Conservation (phyloP, 441 rosid genomes). For the Francoa sonchifolia region DNA sequence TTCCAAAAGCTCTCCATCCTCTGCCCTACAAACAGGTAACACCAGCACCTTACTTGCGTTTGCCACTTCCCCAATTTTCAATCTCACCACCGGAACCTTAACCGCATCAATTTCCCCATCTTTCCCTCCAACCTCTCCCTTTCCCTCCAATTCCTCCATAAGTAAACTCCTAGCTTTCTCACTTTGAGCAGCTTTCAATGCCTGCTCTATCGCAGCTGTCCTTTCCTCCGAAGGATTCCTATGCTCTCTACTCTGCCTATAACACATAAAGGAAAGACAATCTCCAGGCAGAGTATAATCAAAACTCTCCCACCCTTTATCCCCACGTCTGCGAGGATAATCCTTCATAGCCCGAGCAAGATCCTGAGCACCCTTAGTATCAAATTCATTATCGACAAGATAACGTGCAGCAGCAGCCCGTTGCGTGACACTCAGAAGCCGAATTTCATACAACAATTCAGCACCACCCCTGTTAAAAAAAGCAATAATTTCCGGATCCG, state of each 20-base stretch:
- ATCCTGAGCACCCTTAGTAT: constrained; percentile 47
- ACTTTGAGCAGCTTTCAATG: constrained; percentile 42
- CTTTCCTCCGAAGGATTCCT: constrained; percentile 40
- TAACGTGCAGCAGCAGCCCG: constrained; percentile 44
- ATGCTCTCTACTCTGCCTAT: constrained; percentile 59
- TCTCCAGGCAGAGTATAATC: constrained; percentile 64
- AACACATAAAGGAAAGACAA: constrained; percentile 59
- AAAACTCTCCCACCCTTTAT: constrained; percentile 48
- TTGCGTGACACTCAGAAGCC: constrained; percentile 52
- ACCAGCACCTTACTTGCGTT: constrained; percentile 51
- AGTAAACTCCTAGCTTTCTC: constrained; percentile 40
- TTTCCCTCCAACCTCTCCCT: constrained; percentile 9
- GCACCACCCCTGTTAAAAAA: constrained; percentile 60
- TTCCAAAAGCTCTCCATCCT: constrained; percentile 41
- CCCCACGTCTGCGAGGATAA: constrained; percentile 60
- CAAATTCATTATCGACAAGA: constrained; percentile 29
- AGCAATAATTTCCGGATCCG: constrained; percentile 41
- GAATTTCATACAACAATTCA: constrained; percentile 62
- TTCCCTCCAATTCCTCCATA: constrained; percentile 27
- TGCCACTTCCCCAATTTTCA: constrained; percentile 68
- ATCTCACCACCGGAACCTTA: constrained; percentile 54
- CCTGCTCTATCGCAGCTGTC: constrained; percentile 31
- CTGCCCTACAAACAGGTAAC: constrained; percentile 62
- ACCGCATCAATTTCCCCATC: constrained; percentile 3
- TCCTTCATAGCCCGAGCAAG: constrained; percentile 73